A percentile compares a stretch with the other conserved stretches of the same genome.
Conservation (phyloP, 164 flowering plant species). For the Nymphaea thermarum region DNA sequence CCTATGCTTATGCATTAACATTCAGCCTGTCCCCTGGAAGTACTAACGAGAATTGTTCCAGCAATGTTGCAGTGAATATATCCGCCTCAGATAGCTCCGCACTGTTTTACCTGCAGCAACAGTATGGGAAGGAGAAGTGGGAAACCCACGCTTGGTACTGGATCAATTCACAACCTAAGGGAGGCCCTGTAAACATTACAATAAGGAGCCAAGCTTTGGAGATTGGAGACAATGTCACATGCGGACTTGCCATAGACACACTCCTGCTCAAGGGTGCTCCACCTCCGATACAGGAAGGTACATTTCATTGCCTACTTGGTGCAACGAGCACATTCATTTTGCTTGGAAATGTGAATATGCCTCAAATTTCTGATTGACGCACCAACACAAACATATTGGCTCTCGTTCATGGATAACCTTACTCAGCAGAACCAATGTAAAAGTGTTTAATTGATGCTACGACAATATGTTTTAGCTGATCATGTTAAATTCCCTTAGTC, state of each 20-base stretch:
- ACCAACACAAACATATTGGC: too few species aligned
- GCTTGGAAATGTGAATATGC: too few species aligned
- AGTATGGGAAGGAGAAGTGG: conserved; percentile 26
- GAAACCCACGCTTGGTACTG: conserved; percentile 25
- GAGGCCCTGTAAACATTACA: conserved; percentile 20
- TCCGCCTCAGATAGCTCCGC: conserved; percentile 22
- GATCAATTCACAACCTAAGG: conserved; percentile 22
- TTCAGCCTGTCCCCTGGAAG: conserved; percentile 23
- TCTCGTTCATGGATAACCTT: too few species aligned
- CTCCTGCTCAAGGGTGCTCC: conserved; percentile 18
- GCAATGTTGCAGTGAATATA: conserved; percentile 8
- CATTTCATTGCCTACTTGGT: neutral
- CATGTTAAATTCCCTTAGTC: too few species aligned
- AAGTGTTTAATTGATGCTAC: too few species aligned
- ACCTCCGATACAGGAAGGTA: conserved; percentile 15
- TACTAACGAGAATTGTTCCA: conserved; percentile 17
- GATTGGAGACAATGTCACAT: conserved; percentile 18
- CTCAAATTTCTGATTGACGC: too few species aligned
- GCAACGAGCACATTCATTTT: too few species aligned
- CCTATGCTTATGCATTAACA: conserved; percentile 21
- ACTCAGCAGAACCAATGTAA: too few species aligned
- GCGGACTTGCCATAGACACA: conserved; percentile 29
- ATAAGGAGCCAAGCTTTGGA: conserved; percentile 23
- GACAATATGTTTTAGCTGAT: too few species aligned
- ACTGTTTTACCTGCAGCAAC: conserved; percentile 11